Base-by-base conservation (phyloP, 176 grass and related monocot species). In the Dendrocalamus sinicus region DNA sequence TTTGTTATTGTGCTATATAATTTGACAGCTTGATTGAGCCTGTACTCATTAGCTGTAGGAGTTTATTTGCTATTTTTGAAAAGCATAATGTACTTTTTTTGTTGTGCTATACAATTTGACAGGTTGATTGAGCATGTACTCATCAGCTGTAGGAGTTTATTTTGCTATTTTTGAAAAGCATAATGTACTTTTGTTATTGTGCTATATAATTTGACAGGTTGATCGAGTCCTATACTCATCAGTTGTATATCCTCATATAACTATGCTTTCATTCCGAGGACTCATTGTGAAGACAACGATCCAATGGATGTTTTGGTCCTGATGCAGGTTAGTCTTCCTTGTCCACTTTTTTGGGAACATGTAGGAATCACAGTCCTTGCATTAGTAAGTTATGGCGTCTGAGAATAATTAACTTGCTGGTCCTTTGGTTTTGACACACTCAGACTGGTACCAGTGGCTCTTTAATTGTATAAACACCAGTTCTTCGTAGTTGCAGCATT, bases 301-400 rank as follows among this genome's bases (percentile, higher is more conserved):
- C 93, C 87, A 70, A 92, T 94, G 76, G 92, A 94, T 90, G 93
- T 94, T 54, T 87, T 94, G 74, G 93, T 94, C 45, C 85, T 94
- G 40, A 94, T 94, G 93, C 90, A 92, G 93, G 90, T 94, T 59
- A 53, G 1, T 79, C 5, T 81, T 20, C 20, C 61, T 47, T 45
- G 50, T 32, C 22, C 43, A 8, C 28, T 71, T 89, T 7, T 74
- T 60, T 39, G 19, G 8, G 47, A 26, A 22, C n/a, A 16, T 78
- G 22, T 44, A 50, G 13, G 43, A 39, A 8, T 35, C 9, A 12
- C 43, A 23, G 0, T 60, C 17, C 11, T 83, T 80, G 30, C 67
- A 82, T 68, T 76, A 24, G 15, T 39, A 69, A 23, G 10, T 62
- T 16, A 75, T 51, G 5, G 8, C 28, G 11, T 52, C 12, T 24